Evolutionary conservation across 1,139 yeast genomes (phyloP), one percentile per base, ranked within the genome.

Genomic region (Diutina mesorugosa): DNA sequence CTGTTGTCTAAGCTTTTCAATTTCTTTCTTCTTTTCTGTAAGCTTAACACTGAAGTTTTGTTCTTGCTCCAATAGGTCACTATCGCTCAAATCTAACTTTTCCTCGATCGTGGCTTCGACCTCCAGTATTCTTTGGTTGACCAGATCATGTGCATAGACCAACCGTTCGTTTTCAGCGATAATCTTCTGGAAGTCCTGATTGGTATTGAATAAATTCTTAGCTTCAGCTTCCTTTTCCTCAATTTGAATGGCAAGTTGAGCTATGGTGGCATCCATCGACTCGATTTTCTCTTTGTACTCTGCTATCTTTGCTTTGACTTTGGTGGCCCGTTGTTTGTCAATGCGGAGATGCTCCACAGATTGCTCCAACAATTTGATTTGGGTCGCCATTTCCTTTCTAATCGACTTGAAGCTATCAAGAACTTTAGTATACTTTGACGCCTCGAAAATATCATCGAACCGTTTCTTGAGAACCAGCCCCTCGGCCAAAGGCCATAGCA

Each of bases 381-480:
- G 95, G 1, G 77, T 73, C 6, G 83, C 71, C 80, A 90, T 81
- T 56, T 90, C 96, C 65, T 90, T 91, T 58, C 89, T 81, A 55
- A 90, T 80, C 0, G 69, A 67, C 66, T 90, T 91, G 65, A 95
- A 77, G 59, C 80, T 83, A 58, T 91, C 97, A 54, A 93, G 72
- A 1, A 95, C 97, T 66, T 89, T 91, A 1, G 97, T 90, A 64
- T 87, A 95, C 68, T 90, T 90, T 62, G 90, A 81, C 0, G 98
- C 97, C 68, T 95, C 98, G 64, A 95, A 95, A 6, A 95, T 93
- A 67, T 93, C 99, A 68, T 95, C 99, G 65, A 95, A 95, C 59
- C 93, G 79, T 70, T 91, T 91, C 70, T 95, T 95, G 66, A 95
- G 77, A 14, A 80, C 80, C 7, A 96, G 78, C 0, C 99, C 96